Percentiles rank a stretch among this genome's conserved stretches.
Conservation (phyloP, 2,329 filamentous ascomycete genomes). For the Cladophialophora yegresii region DNA sequence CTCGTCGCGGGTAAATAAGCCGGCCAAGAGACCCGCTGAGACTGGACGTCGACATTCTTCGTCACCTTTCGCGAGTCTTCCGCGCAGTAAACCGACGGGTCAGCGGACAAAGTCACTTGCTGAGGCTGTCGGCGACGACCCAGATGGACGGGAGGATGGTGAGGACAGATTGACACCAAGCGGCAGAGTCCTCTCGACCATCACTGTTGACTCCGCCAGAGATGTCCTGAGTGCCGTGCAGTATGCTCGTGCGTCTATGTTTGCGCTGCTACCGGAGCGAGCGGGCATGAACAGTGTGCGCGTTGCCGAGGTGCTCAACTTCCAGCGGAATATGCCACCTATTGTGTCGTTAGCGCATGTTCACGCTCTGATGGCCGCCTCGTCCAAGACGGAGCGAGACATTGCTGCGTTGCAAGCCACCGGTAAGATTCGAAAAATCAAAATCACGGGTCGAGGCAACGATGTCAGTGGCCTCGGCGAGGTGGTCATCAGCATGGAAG, state of each 20-base stretch:
- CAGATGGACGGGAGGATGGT: constrained; percentile 36
- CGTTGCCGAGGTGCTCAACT: constrained; percentile 61
- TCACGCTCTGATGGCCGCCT: constrained; percentile 58
- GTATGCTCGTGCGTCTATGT: constrained; percentile 57
- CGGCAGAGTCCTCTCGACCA: constrained; percentile 54
- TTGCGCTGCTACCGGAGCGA: constrained; percentile 57
- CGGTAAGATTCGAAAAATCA: constrained; percentile 57
- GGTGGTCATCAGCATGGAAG: constrained; percentile 57
- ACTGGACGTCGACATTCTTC: constrained; percentile 32
- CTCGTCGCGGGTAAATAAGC: constrained; percentile 50
- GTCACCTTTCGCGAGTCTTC: constrained; percentile 47
- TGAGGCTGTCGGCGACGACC: constrained; percentile 32
- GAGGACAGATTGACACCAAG: constrained; percentile 53
- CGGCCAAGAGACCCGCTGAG: constrained; percentile 40
- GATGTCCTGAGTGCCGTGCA: constrained; percentile 57
- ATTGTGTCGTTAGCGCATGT: constrained; percentile 63
- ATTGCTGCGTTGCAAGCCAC: constrained; percentile 56
- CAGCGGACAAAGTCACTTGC: constrained; percentile 36
- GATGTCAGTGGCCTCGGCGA: constrained; percentile 60
- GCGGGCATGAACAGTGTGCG: constrained; percentile 64
- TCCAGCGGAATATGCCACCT: constrained; percentile 57
- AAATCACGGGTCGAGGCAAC: constrained; percentile 59
- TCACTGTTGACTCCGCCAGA: constrained; percentile 49
- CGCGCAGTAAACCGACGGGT: constrained; percentile 45
- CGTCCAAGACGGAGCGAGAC: constrained; percentile 62